phyloP scores from a whole-genome alignment of 306 rosid species.

The Ceratonia siliqua region DNA sequence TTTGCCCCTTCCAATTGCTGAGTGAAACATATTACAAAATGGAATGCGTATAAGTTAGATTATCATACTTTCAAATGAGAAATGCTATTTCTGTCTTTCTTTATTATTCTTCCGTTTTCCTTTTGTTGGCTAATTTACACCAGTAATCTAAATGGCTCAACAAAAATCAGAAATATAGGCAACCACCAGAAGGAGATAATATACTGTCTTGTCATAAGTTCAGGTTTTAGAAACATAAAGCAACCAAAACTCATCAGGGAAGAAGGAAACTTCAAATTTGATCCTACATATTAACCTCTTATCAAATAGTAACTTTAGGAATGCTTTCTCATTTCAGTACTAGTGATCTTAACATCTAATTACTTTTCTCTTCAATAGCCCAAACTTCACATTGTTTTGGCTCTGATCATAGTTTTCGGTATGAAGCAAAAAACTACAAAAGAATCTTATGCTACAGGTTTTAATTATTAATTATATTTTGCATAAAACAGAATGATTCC shows the following conservation, averaged over 20 bases:
- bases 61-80: neutral
- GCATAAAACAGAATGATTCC: neutral
- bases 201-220: slow-evolving; percentile 1
- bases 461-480: neutral
- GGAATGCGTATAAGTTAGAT: neutral
- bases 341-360: neutral
- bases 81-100: neutral
- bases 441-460: neutral
- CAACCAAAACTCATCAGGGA: neutral
- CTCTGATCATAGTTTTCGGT: neutral
- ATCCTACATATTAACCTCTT: neutral
- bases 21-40: slow-evolving; percentile 1
- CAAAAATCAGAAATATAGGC: neutral
- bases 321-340: neutral
- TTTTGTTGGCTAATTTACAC: neutral
- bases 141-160: neutral
- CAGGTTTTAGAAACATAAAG: neutral
- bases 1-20: slow-evolving; percentile 90
- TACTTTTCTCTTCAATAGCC: neutral
- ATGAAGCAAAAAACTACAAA: neutral
- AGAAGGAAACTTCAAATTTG: neutral
- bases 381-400: neutral
- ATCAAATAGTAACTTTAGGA: neutral
- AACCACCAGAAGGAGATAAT: neutral
- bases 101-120: neutral